Evolutionary conservation across 108 stramenopile genomes (phyloP).

Genomic region (Skeletonema grethae): DNA sequence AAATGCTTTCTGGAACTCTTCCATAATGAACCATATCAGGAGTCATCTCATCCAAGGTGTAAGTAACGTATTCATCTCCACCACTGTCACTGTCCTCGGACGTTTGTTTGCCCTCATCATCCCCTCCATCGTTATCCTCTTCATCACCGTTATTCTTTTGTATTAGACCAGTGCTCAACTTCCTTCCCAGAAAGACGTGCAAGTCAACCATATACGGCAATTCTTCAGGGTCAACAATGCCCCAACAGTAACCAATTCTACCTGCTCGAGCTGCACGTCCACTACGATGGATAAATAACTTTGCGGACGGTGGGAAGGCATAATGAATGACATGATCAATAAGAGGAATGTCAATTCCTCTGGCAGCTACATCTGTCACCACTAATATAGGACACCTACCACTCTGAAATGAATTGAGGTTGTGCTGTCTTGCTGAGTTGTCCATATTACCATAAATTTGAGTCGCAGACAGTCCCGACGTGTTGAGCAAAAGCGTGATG

Average conservation of each 20-base stretch:
- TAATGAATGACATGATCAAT: slow-evolving; percentile 99
- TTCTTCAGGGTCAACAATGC: slow-evolving; percentile 96
- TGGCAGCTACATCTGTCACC: slow-evolving; percentile 98
- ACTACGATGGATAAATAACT: slow-evolving; percentile 95
- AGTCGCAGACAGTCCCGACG: slow-evolving; percentile 66
- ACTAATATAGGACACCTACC: slow-evolving; percentile 87
- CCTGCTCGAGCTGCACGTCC: slow-evolving; percentile 95
- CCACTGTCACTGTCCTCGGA: slow-evolving; percentile 30
- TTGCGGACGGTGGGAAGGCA: slow-evolving; percentile 92
- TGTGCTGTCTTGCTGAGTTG: slow-evolving; percentile 84
- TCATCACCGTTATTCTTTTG: slow-evolving; percentile 25
- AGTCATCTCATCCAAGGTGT: slow-evolving; percentile 90
- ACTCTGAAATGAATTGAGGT: slow-evolving; percentile 87
- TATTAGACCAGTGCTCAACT: slow-evolving; percentile 54
- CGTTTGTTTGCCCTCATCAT: slow-evolving; percentile 7
- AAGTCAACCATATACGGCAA: slow-evolving; percentile 97
- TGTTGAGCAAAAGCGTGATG: slow-evolving; percentile 75
- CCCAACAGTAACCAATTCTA: slow-evolving; percentile 90
- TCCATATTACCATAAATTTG: slow-evolving; percentile 98
- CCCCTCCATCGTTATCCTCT: slow-evolving; percentile 31
- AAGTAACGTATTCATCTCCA: slow-evolving; percentile 52
- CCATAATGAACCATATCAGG: slow-evolving; percentile 98
- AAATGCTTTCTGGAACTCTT: slow-evolving; percentile 87
- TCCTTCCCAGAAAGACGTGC: slow-evolving; percentile 92
- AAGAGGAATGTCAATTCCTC: slow-evolving; percentile 98